Evolutionary conservation across 2,329 filamentous ascomycete species (phyloP).

Genomic region (Neonectria neomacrospora): DNA sequence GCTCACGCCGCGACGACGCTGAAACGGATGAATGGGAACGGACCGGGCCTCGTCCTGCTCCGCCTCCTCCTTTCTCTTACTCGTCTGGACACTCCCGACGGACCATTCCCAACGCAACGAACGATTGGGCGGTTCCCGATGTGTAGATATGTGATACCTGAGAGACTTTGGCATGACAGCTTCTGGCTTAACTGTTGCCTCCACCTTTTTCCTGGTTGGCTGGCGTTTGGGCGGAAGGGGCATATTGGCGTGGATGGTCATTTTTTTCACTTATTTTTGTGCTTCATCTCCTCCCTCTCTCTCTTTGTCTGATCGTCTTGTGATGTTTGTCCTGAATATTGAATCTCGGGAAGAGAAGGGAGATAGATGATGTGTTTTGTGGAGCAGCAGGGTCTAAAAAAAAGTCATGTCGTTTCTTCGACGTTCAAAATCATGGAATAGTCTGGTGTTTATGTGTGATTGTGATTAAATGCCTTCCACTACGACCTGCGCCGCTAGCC

Average conservation of each 20-base stretch:
- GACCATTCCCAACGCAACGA: conserved; percentile 36
- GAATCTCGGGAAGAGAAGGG: conserved; percentile 2
- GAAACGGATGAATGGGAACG: conserved; percentile 32
- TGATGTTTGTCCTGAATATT: conserved; percentile 8
- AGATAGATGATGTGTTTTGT: conserved; percentile 23
- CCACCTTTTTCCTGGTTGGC: conserved; percentile 46
- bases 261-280: conserved; percentile 38
- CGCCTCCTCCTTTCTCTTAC: conserved; percentile 41
- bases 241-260: conserved; percentile 50
- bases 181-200: conserved; percentile 42
- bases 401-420: conserved; percentile 25
- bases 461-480: background rate
- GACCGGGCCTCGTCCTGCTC: conserved; percentile 25
- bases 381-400: conserved; percentile 24
- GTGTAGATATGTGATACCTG: conserved; percentile 51
- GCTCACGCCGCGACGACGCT: conserved; percentile 34
- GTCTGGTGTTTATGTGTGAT: background rate
- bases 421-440: conserved; percentile 19
- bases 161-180: conserved; percentile 47
- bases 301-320: conserved; percentile 10
- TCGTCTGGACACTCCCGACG: conserved; percentile 44
- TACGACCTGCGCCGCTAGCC: too few relatives aligned
- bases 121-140: conserved; percentile 43
- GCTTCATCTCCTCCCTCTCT: conserved; percentile 23
- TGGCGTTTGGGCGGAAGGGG: conserved; percentile 50